These are phyloP conservation scores for Amaranthus tricolor DNA, from an alignment of 179 eudicot species.

Conservation along the genomic window DNA sequence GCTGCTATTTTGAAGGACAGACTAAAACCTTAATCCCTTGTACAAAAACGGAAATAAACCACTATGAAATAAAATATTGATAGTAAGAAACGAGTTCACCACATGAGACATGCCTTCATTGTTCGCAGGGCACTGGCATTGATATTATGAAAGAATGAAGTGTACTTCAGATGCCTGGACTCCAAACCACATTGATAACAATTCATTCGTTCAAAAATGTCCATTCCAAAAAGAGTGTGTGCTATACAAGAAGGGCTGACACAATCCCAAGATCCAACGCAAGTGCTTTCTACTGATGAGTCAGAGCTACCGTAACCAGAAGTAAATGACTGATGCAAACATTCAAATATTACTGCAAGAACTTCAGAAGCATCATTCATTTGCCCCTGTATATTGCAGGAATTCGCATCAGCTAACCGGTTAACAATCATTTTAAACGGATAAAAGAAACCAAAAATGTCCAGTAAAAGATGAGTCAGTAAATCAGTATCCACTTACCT, in stretches of 20 bases:
- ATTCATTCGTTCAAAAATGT: slow-evolving; percentile 78
- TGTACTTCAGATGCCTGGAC: slow-evolving; percentile 86
- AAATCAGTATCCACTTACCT: slow-evolving; percentile 43
- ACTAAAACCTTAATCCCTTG: not conserved
- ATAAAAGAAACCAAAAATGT: not conserved
- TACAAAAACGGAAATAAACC: not conserved
- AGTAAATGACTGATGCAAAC: slow-evolving; percentile 78
- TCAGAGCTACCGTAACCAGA: slow-evolving; percentile 41
- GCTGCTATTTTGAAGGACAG: not conserved
- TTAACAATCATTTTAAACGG: not conserved
- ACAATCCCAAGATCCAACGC: slow-evolving; percentile 80
- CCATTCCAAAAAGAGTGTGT: slow-evolving; percentile 88
- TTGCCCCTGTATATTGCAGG: slow-evolving; percentile 58
- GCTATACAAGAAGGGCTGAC: slow-evolving; percentile 67
- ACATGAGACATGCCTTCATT: slow-evolving; percentile 64
- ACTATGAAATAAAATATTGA: not conserved
- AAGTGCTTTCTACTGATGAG: slow-evolving; percentile 53
- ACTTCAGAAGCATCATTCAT: slow-evolving; percentile 99
- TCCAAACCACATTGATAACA: slow-evolving; percentile 76
- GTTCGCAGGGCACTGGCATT: slow-evolving; percentile 94
- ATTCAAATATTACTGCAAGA: slow-evolving; percentile 72
- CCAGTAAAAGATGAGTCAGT: too few species aligned
- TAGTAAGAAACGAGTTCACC: slow-evolving; percentile 10
- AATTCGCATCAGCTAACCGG: slow-evolving; percentile 3
- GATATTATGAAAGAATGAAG: slow-evolving; percentile 82